Percentiles rank a stretch among this genome's conserved stretches.
Evolutionary conservation across 2,329 filamentous ascomycete species (phyloP).

Genomic region (Fusarium sp.): DNA sequence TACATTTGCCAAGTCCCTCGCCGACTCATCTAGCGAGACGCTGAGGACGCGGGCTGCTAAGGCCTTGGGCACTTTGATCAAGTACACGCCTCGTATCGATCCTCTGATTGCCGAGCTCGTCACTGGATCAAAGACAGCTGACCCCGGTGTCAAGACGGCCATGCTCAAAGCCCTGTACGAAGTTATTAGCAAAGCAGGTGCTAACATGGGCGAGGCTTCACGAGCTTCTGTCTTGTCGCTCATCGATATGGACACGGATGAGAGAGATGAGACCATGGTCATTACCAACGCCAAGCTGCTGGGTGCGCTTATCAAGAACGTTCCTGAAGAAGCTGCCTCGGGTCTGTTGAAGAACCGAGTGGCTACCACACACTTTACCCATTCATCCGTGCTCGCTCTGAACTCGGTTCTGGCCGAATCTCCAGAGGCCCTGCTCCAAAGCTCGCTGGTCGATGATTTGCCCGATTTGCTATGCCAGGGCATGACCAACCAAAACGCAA

Average conservation of each 20-base stretch:
- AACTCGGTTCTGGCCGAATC: constrained; percentile 90
- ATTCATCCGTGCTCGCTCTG: constrained; percentile 82
- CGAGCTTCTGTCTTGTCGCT: constrained; percentile 84
- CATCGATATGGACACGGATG: constrained; percentile 85
- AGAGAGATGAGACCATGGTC: constrained; percentile 78
- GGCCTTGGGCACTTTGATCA: constrained; percentile 93
- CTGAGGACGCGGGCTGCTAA: constrained; percentile 89
- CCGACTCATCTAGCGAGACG: constrained; percentile 90
- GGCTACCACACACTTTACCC: constrained; percentile 78
- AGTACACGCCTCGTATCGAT: constrained; percentile 92
- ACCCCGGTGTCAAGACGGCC: constrained; percentile 86
- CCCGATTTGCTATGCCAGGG: constrained; percentile 81
- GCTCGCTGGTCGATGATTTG: constrained; percentile 74
- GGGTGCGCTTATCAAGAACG: constrained; percentile 87
- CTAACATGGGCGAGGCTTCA: constrained; percentile 93
- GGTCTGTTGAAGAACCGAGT: constrained; percentile 73
- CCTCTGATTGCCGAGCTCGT: constrained; percentile 92
- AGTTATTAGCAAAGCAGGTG: constrained; percentile 92
- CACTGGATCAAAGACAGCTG: constrained; percentile 88
- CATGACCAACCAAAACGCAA: constrained; percentile 78
- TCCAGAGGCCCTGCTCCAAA: constrained; percentile 72
- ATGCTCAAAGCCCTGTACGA: constrained; percentile 98
- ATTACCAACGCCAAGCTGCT: constrained; percentile 92
- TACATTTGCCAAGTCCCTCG: constrained; percentile 95
- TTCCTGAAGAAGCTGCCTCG: constrained; percentile 75